Base-by-base conservation (phyloP, 108 stramenopile species). In the Skeletonema menzelii region DNA sequence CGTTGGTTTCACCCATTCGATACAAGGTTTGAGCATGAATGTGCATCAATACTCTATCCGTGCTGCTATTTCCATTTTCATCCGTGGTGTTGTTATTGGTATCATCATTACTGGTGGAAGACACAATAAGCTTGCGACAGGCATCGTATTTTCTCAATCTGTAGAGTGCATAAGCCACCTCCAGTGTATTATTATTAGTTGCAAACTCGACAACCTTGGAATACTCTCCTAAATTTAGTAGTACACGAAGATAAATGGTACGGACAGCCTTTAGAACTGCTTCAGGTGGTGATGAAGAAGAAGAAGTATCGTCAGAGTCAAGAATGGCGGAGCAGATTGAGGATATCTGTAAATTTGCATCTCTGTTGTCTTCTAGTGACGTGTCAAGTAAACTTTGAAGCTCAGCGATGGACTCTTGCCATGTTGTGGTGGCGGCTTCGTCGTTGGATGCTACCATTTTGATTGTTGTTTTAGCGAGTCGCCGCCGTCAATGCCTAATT, bases 1-100 rank as follows among this genome's bases (percentile, higher is more conserved):
- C 26, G 2, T 32, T 22, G 12, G 77, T 79, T 63, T 70, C 56
- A 20, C 74, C 78, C 28, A 83, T 47, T 49, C 82, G 67, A 58
- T 83, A 83, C 28, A 79, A 56, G 3, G 78, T 42, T 60, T 83
- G 82, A 20, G 76, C 82, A 34, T 70, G 69, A 19, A 80, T 65
- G 55, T 83, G 77, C 64, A 75, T 56, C 19, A 83, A 27, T 59
- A 78, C 77, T 55, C 42, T 69, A 0, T 22, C 20, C 0, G 7
- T 49, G 47, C 5, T 49, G 22, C 20, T 49, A 20, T 15, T 22
- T 31, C 17, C 46, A 14, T 35, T 20, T 0, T 8, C 63, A 11
- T 15, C 61, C 27, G 1, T 27, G 27, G 11, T 15, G 3, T 15
- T 61, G 8, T 15, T 37, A 2, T 35, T 35, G 8, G 34, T 8